Evolutionary conservation across 805 yeast genomes (phyloP).

Genomic region (Zygosaccharomyces rouxii): DNA sequence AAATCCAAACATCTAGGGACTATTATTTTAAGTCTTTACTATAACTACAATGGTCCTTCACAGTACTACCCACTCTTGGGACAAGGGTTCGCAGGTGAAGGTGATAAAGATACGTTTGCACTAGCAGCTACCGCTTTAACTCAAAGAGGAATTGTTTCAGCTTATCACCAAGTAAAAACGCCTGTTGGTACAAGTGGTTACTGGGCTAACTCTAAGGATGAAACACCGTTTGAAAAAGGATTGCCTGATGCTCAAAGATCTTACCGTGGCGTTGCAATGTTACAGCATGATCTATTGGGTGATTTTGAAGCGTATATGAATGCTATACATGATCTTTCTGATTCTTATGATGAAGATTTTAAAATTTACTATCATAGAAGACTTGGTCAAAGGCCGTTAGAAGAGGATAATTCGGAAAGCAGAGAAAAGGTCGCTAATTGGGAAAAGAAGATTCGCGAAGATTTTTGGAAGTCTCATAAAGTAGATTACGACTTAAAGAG

Average conservation of each 20-base stretch:
- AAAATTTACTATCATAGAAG: neutral
- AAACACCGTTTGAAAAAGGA: constrained; percentile 24
- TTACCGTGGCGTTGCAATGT: constrained; percentile 71
- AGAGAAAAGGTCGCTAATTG: constrained; percentile 3
- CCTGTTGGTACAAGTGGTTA: constrained; percentile 39
- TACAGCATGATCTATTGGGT: constrained; percentile 64
- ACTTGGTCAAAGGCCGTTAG: neutral
- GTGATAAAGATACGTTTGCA: constrained; percentile 73
- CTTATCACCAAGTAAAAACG: constrained; percentile 45
- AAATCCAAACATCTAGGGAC: constrained; percentile 56
- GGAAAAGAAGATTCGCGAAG: constrained; percentile 11
- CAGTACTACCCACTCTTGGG: constrained; percentile 65
- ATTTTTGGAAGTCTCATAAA: constrained; percentile 10
- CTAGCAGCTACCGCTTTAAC: constrained; percentile 53
- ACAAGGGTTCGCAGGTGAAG: constrained; percentile 76
- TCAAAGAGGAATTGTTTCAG: constrained; percentile 21
- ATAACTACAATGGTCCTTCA: constrained; percentile 62
- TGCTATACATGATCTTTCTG: constrained; percentile 12
- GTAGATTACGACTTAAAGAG: constrained; percentile 2
- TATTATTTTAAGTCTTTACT: constrained; percentile 56
- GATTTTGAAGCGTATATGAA: constrained; percentile 40
- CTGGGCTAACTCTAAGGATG: constrained; percentile 18
- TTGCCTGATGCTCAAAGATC: constrained; percentile 11
- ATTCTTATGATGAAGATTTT: neutral
- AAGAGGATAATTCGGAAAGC: neutral